These are phyloP conservation scores for Panicum virgatum DNA, from an alignment of 202 grass and related monocot species.

Conservation along the genomic window DNA sequence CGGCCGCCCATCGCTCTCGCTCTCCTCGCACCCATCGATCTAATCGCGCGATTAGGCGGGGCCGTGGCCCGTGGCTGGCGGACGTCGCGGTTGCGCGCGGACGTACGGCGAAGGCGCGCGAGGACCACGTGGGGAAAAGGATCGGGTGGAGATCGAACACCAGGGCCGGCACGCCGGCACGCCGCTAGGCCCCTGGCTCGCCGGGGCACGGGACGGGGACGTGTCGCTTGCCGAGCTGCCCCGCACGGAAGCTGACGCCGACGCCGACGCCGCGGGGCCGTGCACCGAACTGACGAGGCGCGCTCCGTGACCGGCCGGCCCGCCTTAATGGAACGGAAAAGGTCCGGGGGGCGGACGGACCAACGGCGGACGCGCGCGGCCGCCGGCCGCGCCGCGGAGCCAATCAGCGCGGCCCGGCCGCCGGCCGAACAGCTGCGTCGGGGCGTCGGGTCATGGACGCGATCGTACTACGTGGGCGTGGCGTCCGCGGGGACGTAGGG, in stretches of 20 bases:
- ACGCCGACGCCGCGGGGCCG: neutral
- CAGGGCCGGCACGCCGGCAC: neutral
- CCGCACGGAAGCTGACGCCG: neutral
- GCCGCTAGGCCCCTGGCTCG: neutral
- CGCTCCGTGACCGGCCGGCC: neutral
- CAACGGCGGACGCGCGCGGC: neutral
- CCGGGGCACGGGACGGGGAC: constrained; percentile 18
- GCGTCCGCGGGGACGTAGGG: neutral
- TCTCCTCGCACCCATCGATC: neutral
- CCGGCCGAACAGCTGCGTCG: neutral
- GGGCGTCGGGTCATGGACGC: neutral
- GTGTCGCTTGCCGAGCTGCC: neutral
- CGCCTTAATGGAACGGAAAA: neutral
- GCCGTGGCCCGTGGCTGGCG: neutral
- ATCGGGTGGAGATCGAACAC: neutral
- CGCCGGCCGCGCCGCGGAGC: neutral
- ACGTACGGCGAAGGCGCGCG: neutral
- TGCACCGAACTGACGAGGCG: neutral
- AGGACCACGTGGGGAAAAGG: constrained; percentile 48
- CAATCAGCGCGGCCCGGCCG: neutral
- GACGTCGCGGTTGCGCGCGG: constrained; percentile 18
- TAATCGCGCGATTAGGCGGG: neutral
- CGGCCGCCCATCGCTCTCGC: neutral
- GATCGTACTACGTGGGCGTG: constrained; percentile 8
- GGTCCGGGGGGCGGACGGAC: neutral